Evolutionary conservation across 202 grass and related monocot species (phyloP).

Genomic region (Carex sylvatica): DNA sequence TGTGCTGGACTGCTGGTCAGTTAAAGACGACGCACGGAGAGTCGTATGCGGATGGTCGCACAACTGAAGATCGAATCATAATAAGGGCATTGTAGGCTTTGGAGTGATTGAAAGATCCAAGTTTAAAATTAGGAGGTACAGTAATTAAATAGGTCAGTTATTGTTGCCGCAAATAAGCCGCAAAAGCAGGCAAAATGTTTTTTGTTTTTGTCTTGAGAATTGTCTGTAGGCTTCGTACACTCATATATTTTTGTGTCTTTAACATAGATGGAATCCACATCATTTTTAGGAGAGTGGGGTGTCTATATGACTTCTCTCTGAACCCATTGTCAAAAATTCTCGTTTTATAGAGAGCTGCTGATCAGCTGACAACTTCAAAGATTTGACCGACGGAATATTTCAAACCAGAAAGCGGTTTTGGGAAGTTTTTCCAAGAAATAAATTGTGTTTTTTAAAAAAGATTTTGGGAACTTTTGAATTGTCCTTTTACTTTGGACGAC

Average conservation of each 20-base stretch:
- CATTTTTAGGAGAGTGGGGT: no score
- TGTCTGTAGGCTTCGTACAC: no score
- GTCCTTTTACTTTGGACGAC: no score
- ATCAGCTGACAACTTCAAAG: neutral
- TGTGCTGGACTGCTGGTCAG: neutral
- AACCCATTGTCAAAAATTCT: neutral
- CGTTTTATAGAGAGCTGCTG: neutral
- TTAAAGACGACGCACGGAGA: neutral
- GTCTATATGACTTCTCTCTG: no score
- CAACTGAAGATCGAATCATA: neutral
- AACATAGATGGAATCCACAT: no score
- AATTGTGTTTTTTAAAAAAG: no score
- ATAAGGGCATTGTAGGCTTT: neutral
- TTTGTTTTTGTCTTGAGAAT: no score
- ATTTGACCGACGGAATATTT: neutral
- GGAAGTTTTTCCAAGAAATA: neutral
- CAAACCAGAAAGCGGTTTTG: neutral
- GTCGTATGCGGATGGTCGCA: neutral
- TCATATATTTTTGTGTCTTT: no score
- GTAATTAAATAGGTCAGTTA: slow-evolving; percentile 15
- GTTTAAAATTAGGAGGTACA: neutral
- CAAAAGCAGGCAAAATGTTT: slow-evolving; percentile 6
- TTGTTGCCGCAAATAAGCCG: slow-evolving; percentile 13
- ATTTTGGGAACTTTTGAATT: neutral
- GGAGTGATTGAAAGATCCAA: neutral